Conservation (phyloP, 2,329 filamentous ascomycete genomes). For the Aspergillus pseudoviridinutans region DNA sequence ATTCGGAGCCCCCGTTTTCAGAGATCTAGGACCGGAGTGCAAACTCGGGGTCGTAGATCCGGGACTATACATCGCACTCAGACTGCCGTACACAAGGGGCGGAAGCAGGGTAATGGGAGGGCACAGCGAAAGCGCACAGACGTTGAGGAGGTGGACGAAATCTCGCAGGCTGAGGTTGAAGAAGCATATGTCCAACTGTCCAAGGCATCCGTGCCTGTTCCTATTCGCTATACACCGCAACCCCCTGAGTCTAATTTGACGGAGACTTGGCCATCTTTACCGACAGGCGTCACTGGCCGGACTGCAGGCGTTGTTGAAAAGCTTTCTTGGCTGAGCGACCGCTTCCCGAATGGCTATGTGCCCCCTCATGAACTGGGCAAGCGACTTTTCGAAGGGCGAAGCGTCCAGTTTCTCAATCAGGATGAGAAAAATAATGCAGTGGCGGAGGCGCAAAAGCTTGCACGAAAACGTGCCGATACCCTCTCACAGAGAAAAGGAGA, state of each 20-base stretch:
- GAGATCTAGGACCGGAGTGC: slow-evolving; percentile 16
- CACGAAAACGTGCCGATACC: slow-evolving; percentile 29
- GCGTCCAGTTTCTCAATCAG: slow-evolving; percentile 35
- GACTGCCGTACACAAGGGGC: slow-evolving; percentile 8
- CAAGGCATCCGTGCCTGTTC: slow-evolving; percentile 25
- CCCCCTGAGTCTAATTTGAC: slow-evolving; percentile 29
- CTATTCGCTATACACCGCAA: slow-evolving; percentile 34
- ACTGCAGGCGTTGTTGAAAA: slow-evolving; percentile 32
- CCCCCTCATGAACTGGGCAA: slow-evolving; percentile 35
- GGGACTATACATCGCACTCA: slow-evolving; percentile 11
- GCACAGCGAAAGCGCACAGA: slow-evolving; percentile 12
- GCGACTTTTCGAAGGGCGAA: slow-evolving; percentile 34
- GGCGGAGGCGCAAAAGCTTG: slow-evolving; percentile 32
- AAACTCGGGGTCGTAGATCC: slow-evolving; percentile 17
- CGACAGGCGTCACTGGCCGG: slow-evolving; percentile 25
- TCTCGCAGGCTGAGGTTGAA: slow-evolving; percentile 23
- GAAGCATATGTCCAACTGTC: slow-evolving; percentile 27
- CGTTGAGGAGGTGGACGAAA: slow-evolving; percentile 21
- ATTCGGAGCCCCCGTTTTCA: slow-evolving; percentile 27
- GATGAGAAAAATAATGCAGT: slow-evolving; percentile 35
- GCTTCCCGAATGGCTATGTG: slow-evolving; percentile 32
- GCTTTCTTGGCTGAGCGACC: slow-evolving; percentile 32
- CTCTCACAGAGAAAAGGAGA: slow-evolving; percentile 36
- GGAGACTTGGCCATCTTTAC: slow-evolving; percentile 39
- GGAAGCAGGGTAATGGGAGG: slow-evolving; percentile 9